Evolutionary conservation across 2,329 filamentous ascomycete genomes (phyloP), one percentile per base, ranked within the genome.

Genomic region (Colletotrichum australisinense): DNA sequence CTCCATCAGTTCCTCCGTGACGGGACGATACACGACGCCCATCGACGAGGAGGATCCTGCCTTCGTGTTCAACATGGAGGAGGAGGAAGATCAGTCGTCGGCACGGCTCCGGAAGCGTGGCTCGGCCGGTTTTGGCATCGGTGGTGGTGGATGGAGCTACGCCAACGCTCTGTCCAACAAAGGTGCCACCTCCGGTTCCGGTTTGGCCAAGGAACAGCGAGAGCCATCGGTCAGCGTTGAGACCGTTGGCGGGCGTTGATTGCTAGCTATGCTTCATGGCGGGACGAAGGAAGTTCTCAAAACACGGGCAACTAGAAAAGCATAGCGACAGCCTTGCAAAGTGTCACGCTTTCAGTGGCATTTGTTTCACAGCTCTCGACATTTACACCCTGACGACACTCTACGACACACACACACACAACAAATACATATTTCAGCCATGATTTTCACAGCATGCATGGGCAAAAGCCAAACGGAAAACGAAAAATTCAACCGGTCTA

Each of bases 41-140:
- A 92, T 92, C 74, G 90, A 92, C 72, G 90, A 92, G 78, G 90
- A 92, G 76, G 89, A 92, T 68, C 85, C 88, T 4, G 87, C 89
- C 30, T 91, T 92, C 75, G 88, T 92, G 16, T 92, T 92, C 79
- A 89, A 84, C 78, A 92, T 92, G 90, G 90, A 92, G 76, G 89
- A 91, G 68, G 89, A 90, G 30, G 89, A 91, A 38, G 83, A 86
- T 26, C 83, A 87, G 49, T 81, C 81, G 12, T 83, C 84, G 22
- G 81, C 83, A 68, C 83, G 84, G 55, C 83, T 84, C 11, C 82
- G 86, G 64, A 90, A 89, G 81, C 86, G 88, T 68, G 83, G 80
- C 1, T 88, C 88, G 2, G 85, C 84, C 5, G 85, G 85, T 14
- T 77, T 86, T 49, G 80, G 79, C 62, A 81, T 84, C 66, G 80